Evolutionary conservation across 2,329 filamentous ascomycete genomes (phyloP), one percentile per base, ranked within the genome.

Genomic region (Cladobotryum protrusum): DNA sequence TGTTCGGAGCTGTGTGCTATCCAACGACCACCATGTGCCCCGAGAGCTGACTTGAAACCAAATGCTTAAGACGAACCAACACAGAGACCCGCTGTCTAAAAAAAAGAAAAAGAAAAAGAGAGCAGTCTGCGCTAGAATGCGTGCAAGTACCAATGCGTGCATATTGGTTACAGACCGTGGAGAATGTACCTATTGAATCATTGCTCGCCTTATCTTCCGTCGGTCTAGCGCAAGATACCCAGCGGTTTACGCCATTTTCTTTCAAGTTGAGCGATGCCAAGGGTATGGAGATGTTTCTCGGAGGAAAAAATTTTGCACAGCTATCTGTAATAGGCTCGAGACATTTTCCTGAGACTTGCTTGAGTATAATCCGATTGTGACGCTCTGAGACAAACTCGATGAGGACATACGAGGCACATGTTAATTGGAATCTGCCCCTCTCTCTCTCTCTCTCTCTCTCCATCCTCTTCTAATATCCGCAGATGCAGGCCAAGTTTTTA

Each of bases 161-260:
- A 29, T 29, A 29, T 29, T 6, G 24, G 24, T 29, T 29, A 29
- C 24, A 29, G 24, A 29, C 24, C 24, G 24, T 29, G 24, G 24
- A 29, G 24, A 29, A 29, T 29, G 24, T 29, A 29, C 24, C 24
- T 29, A 29, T 29, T 29, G 24, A 29, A 29, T 17, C 33, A 37
- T 45, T 44, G 45, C 33, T 51, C 45, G 49, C 45, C 44, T 51
- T 51, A 47, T 51, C 49, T 50, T 24, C 18, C 48, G 48, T 50
- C 43, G 29, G 45, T 39, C 24, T 47, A 44, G 49, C 49, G 49
- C 45, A 51, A 51, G 49, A 51, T 43, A 40, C 49, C 45, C 49
- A 34, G 40, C 45, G 41, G n/a, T 51, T 48, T 48, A 51, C 49
- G 49, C 49, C 44, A 51, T 51, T 41, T 35, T 18, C 41, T 33